Evolutionary conservation across 331 rosid genomes (phyloP).

Genomic region (Telfairia occidentalis): DNA sequence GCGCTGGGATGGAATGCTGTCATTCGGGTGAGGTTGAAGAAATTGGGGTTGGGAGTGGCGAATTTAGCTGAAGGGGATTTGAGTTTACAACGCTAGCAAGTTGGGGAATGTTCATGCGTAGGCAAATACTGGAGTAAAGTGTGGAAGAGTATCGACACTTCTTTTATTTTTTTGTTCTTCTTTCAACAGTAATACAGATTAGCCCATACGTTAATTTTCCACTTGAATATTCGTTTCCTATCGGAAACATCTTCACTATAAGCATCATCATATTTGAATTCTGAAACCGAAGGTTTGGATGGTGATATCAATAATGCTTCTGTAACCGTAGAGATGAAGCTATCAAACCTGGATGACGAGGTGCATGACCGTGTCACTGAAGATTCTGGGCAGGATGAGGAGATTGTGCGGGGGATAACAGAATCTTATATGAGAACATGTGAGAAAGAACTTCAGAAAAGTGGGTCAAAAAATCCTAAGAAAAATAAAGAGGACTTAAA

Average conservation of each 20-base stretch:
- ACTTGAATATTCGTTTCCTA: constrained; percentile 57
- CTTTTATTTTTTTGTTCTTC: not conserved
- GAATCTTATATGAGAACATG: constrained; percentile 17
- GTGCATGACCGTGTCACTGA: constrained; percentile 19
- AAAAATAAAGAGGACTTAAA: constrained; percentile 16
- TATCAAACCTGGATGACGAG: constrained; percentile 16
- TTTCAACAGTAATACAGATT: not conserved
- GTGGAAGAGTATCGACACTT: not conserved
- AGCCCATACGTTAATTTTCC: constrained; percentile 3
- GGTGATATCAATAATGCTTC: constrained; percentile 31
- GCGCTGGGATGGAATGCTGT: not conserved
- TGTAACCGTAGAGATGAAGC: constrained; percentile 16
- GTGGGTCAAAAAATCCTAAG: constrained; percentile 10
- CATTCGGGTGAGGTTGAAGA: not conserved
- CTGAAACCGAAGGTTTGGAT: constrained; percentile 66
- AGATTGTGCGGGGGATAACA: constrained; percentile 31
- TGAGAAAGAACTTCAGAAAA: constrained; percentile 23
- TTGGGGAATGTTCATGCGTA: not conserved
- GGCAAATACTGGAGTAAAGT: not conserved
- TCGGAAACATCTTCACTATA: constrained; percentile 58
- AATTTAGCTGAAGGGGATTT: not conserved
- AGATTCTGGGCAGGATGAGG: constrained; percentile 50
- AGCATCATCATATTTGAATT: constrained; percentile 85
- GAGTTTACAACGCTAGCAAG: not conserved
- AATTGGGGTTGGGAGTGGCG: not conserved